These are phyloP conservation scores for Alternaria solani DNA, from an alignment of 2,329 filamentous ascomycete genomes.

Conservation along the genomic window DNA sequence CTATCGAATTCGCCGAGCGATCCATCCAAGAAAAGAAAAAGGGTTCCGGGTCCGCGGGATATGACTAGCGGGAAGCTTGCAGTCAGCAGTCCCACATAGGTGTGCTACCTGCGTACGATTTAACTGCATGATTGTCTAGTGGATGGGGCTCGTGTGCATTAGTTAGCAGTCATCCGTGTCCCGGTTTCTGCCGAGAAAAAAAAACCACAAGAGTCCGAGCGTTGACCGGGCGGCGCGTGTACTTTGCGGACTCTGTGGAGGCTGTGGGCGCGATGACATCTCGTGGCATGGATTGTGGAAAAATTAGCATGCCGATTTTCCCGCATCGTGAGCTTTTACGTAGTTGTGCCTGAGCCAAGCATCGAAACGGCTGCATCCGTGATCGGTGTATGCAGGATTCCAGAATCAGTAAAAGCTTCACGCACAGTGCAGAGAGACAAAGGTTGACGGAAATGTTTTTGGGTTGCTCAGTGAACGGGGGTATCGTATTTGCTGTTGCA, in stretches of 20 bases:
- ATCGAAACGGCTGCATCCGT: background rate
- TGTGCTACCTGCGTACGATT: background rate
- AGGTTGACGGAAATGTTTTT: background rate
- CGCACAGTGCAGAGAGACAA: background rate
- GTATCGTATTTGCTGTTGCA: constrained; percentile 10
- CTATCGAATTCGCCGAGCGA: background rate
- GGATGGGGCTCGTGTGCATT: background rate
- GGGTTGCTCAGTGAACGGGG: background rate
- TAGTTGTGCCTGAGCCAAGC: background rate
- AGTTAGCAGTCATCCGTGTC: background rate
- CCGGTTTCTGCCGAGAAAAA: background rate
- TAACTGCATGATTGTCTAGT: background rate
- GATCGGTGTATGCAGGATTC: background rate
- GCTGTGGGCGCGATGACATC: background rate
- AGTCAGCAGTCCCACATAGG: background rate
- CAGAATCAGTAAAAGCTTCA: background rate
- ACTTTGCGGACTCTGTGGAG: background rate
- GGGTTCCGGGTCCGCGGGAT: background rate
- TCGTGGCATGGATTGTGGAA: background rate
- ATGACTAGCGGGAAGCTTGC: background rate
- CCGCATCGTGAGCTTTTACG: background rate
- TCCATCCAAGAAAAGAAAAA: background rate
- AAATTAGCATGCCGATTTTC: background rate
- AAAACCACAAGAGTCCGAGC: background rate
- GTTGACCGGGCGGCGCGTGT: background rate